phyloP scores from a whole-genome alignment of 2,329 filamentous ascomycete species.

The Calonectria pteridis region DNA sequence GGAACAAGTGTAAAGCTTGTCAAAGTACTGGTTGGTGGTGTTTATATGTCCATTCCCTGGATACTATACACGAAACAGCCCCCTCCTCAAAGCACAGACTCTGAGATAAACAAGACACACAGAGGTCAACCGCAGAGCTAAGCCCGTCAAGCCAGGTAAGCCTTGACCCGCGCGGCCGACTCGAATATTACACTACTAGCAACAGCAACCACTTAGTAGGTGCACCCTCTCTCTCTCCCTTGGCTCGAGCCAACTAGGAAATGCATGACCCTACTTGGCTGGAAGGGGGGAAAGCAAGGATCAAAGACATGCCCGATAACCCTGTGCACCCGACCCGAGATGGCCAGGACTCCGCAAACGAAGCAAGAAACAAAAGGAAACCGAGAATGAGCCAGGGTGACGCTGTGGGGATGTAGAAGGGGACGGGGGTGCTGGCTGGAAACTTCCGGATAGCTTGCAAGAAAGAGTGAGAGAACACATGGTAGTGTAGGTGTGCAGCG shows the following conservation, averaged over 20 bases:
- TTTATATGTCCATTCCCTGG: neutral
- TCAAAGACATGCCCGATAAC: neutral
- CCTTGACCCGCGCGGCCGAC: slow-evolving; percentile 11
- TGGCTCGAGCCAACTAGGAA: neutral
- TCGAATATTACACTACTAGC: neutral
- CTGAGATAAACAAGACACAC: neutral
- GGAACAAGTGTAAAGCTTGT: neutral
- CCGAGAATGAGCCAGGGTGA: neutral
- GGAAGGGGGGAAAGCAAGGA: neutral
- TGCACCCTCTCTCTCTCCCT: neutral
- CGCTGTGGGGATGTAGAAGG: neutral
- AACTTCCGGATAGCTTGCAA: slow-evolving; percentile 9
- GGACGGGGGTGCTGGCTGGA: neutral
- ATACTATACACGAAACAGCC: neutral
- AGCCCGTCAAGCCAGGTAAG: neutral
- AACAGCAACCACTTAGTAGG: neutral
- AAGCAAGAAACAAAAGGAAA: neutral
- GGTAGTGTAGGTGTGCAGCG: neutral
- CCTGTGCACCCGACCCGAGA: neutral
- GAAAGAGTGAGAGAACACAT: neutral
- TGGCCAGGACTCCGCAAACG: neutral
- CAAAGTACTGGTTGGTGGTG: neutral
- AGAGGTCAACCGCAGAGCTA: neutral
- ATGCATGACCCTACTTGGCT: neutral
- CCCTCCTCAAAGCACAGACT: neutral